A percentile compares a stretch with the other conserved stretches of the same genome.
phyloP scores from a whole-genome alignment of 805 yeast species.

The Lachancea lanzarotensis region DNA sequence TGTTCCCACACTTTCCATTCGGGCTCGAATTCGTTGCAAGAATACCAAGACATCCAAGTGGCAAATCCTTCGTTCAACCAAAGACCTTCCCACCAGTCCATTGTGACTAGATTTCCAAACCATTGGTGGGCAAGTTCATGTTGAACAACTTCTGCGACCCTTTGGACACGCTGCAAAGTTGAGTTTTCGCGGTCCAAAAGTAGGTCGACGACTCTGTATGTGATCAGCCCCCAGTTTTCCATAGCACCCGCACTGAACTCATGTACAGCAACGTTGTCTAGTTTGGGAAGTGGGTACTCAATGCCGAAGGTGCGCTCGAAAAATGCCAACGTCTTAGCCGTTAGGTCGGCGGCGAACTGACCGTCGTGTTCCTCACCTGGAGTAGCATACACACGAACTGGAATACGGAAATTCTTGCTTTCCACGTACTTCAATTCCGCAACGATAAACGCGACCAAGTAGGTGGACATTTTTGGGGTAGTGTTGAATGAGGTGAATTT shows the following conservation, averaged over 20 bases:
- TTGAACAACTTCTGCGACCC: conserved; percentile 81
- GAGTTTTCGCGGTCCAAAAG: conserved; percentile 67
- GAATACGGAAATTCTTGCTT: conserved; percentile 56
- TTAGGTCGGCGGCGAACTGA: conserved; percentile 62
- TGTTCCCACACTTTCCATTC: conserved; percentile 86
- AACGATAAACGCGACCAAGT: conserved; percentile 73
- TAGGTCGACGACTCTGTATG: conserved; percentile 71
- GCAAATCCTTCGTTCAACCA: conserved; percentile 90
- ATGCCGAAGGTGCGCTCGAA: conserved; percentile 69
- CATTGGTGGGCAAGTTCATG: conserved; percentile 90
- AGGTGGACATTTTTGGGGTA: conserved; percentile 83
- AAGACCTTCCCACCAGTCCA: conserved; percentile 90
- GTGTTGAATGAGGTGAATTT: conserved; percentile 59
- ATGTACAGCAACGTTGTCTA: conserved; percentile 76
- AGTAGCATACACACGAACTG: conserved; percentile 75
- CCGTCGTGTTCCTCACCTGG: conserved; percentile 72
- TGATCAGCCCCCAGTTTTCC: conserved; percentile 81
- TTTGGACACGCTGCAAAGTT: conserved; percentile 53
- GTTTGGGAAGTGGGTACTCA: conserved; percentile 71
- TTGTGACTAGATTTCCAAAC: conserved; percentile 85
- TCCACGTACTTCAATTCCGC: conserved; percentile 76
- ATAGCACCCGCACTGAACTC: conserved; percentile 85
- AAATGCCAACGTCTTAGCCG: conserved; percentile 67
- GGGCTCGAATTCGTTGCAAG: conserved; percentile 68
- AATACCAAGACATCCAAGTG: conserved; percentile 86